Evolutionary conservation across 1,284 basidiomycete species (phyloP).

Genomic region (Pholiota adiposa): DNA sequence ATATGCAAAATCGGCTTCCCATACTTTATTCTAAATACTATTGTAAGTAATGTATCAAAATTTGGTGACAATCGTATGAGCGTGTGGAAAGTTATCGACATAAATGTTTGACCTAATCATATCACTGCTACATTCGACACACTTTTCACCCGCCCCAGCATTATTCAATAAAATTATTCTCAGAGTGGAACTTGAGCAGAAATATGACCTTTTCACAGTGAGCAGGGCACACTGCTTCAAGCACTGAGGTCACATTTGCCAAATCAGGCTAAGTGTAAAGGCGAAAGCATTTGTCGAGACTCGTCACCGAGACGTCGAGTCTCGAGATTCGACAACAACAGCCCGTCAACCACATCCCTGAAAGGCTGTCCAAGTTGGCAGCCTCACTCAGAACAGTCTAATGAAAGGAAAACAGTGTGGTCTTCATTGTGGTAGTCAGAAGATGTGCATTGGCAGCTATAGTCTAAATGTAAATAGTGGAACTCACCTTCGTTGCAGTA

Average conservation of each 20-base stretch:
- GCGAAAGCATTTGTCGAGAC: too few species aligned
- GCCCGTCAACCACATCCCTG: too few species aligned
- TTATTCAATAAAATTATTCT: conserved; percentile 31
- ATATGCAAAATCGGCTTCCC: neutral
- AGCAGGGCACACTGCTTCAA: conserved; percentile 20
- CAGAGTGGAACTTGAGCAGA: conserved; percentile 32
- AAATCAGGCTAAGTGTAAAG: conserved; percentile 38
- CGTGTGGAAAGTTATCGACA: neutral
- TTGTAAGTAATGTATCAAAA: neutral
- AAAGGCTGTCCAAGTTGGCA: too few species aligned
- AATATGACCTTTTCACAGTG: conserved; percentile 21
- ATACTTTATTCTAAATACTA: neutral
- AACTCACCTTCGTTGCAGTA: too few species aligned
- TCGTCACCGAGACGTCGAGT: too few species aligned
- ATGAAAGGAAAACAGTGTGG: too few species aligned
- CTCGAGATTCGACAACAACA: conserved; percentile 32
- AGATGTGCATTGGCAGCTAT: too few species aligned
- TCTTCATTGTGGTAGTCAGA: too few species aligned
- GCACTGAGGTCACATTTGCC: conserved; percentile 8
- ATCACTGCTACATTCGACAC: conserved; percentile 12
- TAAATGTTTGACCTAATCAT: neutral
- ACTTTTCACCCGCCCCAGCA: conserved; percentile 32
- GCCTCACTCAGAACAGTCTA: too few species aligned
- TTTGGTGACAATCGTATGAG: neutral
- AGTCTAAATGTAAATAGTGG: too few species aligned